A percentile compares a stretch with the other conserved stretches of the same genome.
Conservation (phyloP, 768 basidiomycete species). For the Trametes cinnabarina region DNA sequence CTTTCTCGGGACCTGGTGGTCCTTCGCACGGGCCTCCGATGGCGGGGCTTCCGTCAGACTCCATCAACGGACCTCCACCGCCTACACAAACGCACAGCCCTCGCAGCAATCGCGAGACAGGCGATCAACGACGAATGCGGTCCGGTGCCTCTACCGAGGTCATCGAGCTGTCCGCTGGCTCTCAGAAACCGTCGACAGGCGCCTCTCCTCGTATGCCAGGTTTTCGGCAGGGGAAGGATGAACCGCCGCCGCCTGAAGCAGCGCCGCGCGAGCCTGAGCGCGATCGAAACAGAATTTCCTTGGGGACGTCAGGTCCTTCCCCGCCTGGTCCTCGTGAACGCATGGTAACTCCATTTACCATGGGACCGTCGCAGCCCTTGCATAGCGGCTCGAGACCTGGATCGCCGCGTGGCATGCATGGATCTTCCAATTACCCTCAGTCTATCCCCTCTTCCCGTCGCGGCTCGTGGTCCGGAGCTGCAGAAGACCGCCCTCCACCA, state of each 20-base stretch:
- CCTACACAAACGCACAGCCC: conserved; percentile 12
- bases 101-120: conserved; percentile 16
- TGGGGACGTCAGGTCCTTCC: conserved; percentile 19
- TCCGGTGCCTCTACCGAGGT: conserved; percentile 28
- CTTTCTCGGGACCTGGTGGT: conserved; percentile 11
- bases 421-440: conserved; percentile 17
- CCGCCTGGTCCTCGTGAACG: conserved; percentile 29
- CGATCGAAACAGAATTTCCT: conserved; percentile 20
- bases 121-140: conserved; percentile 23
- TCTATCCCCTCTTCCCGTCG: conserved; percentile 23
- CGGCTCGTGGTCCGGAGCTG: conserved; percentile 22
- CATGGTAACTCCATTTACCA: conserved; percentile 30
- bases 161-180: conserved; percentile 22
- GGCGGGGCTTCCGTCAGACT: conserved; percentile 8
- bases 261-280: conserved; percentile 22
- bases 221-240: conserved; percentile 23
- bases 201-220: conserved; percentile 18
- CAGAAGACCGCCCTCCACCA: conserved; percentile 24
- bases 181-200: conserved; percentile 4
- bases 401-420: conserved; percentile 17
- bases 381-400: conserved; percentile 15
- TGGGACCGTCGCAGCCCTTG: conserved; percentile 25
- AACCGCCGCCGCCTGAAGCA: conserved; percentile 14
- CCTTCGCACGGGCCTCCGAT: conserved; percentile 10
- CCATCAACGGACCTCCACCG: background rate